phyloP scores from a whole-genome alignment of 1,139 yeast species.

The Geotrichum macrosporum region DNA sequence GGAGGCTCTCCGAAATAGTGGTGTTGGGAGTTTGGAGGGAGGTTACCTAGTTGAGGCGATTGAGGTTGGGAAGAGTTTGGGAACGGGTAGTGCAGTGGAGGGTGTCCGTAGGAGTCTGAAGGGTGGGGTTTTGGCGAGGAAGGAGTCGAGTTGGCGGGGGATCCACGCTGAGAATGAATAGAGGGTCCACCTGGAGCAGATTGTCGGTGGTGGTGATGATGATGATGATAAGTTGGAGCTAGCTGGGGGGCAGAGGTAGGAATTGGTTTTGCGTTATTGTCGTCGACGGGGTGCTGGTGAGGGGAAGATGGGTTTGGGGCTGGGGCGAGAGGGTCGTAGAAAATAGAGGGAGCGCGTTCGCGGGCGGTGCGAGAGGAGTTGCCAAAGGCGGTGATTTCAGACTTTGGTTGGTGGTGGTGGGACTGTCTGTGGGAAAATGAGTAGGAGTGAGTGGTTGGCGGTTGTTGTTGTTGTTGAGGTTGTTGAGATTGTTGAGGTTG shows the following conservation, averaged over 20 bases:
- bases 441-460: constrained; percentile 1
- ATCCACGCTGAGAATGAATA: not conserved
- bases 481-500: no score
- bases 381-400: constrained; percentile 11
- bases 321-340: constrained; percentile 32
- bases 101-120: constrained; percentile 7
- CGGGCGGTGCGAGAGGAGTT: constrained; percentile 28
- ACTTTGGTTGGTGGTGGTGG: constrained; percentile 12
- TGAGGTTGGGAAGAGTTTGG: constrained; percentile 5
- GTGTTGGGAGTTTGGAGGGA: constrained; percentile 1
- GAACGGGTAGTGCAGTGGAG: no score
- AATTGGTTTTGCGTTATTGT: constrained; percentile 4
- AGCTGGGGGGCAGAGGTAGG: constrained; percentile 17
- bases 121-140: constrained; percentile 14
- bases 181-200: constrained; percentile 6
- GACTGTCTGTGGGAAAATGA: constrained; percentile 15
- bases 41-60: not conserved
- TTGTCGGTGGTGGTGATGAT: constrained; percentile 5
- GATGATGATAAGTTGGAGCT: not conserved
- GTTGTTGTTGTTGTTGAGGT: constrained; percentile 3
- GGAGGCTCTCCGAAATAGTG: constrained; percentile 14
- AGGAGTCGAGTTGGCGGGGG: constrained; percentile 13
- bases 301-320: constrained; percentile 26
- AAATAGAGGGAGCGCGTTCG: constrained; percentile 32
- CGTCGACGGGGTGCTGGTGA: constrained; percentile 13